Percentiles rank a stretch among this genome's conserved stretches.
Conservation (phyloP, 495 filamentous ascomycete species). For the Aspergillus bridgeri region DNA sequence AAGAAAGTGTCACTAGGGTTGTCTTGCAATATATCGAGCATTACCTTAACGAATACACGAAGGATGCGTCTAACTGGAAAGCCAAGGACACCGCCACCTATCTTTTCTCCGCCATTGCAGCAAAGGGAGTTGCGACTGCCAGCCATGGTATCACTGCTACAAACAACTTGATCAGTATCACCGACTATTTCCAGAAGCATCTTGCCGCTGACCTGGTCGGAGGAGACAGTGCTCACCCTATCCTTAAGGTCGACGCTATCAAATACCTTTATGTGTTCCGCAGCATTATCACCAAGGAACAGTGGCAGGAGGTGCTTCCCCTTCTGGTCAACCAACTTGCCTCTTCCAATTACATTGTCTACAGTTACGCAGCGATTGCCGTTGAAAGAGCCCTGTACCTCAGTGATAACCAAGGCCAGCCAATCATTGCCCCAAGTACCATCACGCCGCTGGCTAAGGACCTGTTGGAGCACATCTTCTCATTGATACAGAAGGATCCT, state of each 20-base stretch:
- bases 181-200: constrained; percentile 88
- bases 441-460: constrained; percentile 79
- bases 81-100: constrained; percentile 96
- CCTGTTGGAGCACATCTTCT: constrained; percentile 88
- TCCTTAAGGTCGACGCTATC: constrained; percentile 95
- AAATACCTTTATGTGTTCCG: constrained; percentile 96
- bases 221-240: constrained; percentile 64
- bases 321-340: constrained; percentile 85
- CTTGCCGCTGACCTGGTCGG: constrained; percentile 78
- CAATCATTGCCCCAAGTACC: constrained; percentile 67
- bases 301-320: constrained; percentile 85
- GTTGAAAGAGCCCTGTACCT: constrained; percentile 85
- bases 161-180: constrained; percentile 76
- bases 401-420: constrained; percentile 64
- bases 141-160: constrained; percentile 85
- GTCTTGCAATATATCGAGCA: constrained; percentile 79
- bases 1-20: constrained; percentile 73
- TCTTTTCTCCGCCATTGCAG: constrained; percentile 89
- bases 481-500: constrained; percentile 73
- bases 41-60: constrained; percentile 65
- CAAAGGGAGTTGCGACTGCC: constrained; percentile 80
- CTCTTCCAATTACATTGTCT: constrained; percentile 87
- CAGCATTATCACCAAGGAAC: constrained; percentile 77
- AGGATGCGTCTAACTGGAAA: constrained; percentile 79
- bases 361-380: constrained; percentile 94